A percentile compares a stretch with the other conserved stretches of the same genome.
phyloP scores from a whole-genome alignment of 208 protist species.

The Histomonas meleagridis region DNA sequence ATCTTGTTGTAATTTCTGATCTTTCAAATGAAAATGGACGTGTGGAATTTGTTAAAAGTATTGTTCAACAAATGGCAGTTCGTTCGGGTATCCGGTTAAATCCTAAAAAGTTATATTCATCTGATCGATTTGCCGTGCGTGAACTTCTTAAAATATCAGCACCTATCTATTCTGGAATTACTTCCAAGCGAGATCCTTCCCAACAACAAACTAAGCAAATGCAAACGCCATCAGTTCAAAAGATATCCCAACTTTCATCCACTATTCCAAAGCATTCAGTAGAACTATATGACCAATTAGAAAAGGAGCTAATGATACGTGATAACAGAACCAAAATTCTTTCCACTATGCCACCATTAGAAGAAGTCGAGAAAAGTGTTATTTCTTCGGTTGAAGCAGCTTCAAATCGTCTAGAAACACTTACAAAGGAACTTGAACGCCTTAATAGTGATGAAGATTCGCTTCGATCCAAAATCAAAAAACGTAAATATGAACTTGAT shows the following conservation, averaged over 20 bases:
- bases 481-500: slow-evolving; percentile 10
- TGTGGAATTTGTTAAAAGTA: slow-evolving; percentile 21
- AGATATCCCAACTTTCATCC: not conserved
- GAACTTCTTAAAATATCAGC: slow-evolving; percentile 8
- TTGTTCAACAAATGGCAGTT: slow-evolving; percentile 27
- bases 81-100: not conserved
- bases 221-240: not conserved
- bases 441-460: slow-evolving; percentile 2
- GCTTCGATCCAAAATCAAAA: not conserved
- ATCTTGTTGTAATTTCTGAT: not conserved
- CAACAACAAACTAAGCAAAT: not conserved
- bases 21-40: not conserved
- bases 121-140: not conserved
- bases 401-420: not conserved
- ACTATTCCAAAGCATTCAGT: not conserved
- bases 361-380: slow-evolving; percentile 7
- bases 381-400: not conserved
- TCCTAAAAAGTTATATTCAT: slow-evolving; percentile 17
- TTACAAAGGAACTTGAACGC: not conserved
- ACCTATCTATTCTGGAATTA: not conserved
- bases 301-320: slow-evolving; percentile 4
- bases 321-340: slow-evolving; percentile 7
- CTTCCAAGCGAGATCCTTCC: too few relatives aligned
- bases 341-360: slow-evolving; percentile 6
- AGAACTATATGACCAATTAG: not conserved